These are phyloP conservation scores for Termitomyces sp. DNA, from an alignment of 768 basidiomycete genomes.

Conservation along the genomic window DNA sequence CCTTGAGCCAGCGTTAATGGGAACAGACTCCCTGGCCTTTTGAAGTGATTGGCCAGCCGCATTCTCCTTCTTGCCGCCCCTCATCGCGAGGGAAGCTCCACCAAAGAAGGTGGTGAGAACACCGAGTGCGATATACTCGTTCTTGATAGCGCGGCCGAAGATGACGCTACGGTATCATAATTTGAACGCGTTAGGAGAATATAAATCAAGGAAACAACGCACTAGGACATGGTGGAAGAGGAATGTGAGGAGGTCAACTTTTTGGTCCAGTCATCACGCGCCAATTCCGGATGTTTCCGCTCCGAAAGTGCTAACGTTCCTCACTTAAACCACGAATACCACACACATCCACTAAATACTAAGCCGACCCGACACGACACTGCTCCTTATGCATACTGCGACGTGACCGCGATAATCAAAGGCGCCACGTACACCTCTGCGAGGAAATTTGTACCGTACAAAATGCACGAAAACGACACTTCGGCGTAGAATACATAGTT, in stretches of 20 bases:
- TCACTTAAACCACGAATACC: no score
- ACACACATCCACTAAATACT: no score
- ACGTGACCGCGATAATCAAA: no score
- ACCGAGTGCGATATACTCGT: constrained; percentile 73
- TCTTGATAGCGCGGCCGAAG: constrained; percentile 75
- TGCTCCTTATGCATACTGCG: no score
- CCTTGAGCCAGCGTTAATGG: constrained; percentile 64
- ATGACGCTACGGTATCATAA: constrained; percentile 49
- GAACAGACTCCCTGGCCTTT: constrained; percentile 60
- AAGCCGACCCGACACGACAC: no score
- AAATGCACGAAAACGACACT: no score
- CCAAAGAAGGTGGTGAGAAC: constrained; percentile 56
- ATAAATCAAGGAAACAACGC: background rate
- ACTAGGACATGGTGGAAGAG: constrained; percentile 19
- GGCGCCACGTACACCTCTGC: no score
- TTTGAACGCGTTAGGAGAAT: background rate
- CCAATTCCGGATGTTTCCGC: constrained; percentile 18
- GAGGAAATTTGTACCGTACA: no score
- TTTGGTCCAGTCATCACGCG: constrained; percentile 11
- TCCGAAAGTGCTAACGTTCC: background rate
- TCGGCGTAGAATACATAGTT: no score
- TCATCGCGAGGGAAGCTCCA: constrained; percentile 45
- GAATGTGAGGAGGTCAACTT: constrained; percentile 11
- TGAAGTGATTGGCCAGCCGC: constrained; percentile 40
- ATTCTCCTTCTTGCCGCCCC: constrained; percentile 50